phyloP scores from a whole-genome alignment of 208 protist genomes.

The Leptomonas pyrrhocoris region DNA sequence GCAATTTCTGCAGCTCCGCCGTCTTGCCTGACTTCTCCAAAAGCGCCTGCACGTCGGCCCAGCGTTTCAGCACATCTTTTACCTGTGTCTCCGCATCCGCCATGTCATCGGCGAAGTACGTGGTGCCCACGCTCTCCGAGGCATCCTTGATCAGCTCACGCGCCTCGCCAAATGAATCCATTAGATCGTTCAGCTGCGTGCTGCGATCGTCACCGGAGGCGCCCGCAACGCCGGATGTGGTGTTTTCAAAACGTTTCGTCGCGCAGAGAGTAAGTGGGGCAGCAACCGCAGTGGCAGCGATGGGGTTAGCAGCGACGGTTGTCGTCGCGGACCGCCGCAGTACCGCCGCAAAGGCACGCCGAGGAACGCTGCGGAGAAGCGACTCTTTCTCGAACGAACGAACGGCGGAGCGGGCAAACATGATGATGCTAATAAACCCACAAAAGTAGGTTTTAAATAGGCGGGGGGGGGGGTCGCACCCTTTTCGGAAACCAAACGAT shows the following conservation, averaged over 20 bases:
- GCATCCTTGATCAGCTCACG: slow-evolving; percentile 72
- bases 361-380: not conserved
- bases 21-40: slow-evolving; percentile 36
- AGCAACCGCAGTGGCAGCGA: no score
- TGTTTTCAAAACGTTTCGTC: slow-evolving; percentile 11
- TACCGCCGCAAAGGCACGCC: not conserved
- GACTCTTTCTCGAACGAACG: not conserved
- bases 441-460: no score
- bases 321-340: not conserved
- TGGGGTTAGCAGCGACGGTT: not conserved
- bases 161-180: slow-evolving; percentile 68
- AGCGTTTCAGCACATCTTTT: slow-evolving; percentile 54
- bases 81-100: slow-evolving; percentile 63
- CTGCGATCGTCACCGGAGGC: slow-evolving; percentile 19
- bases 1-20: slow-evolving; percentile 35
- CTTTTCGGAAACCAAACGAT: no score
- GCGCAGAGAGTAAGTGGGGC: not conserved
- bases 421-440: no score
- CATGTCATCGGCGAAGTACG: slow-evolving; percentile 75
- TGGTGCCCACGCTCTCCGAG: slow-evolving; percentile 64
- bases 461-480: no score
- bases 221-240: not conserved
- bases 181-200: slow-evolving; percentile 51
- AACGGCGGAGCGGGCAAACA: not conserved
- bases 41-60: slow-evolving; percentile 40